Conservation (phyloP, 2,329 filamentous ascomycete species). For the Fusarium praegraminearum region DNA sequence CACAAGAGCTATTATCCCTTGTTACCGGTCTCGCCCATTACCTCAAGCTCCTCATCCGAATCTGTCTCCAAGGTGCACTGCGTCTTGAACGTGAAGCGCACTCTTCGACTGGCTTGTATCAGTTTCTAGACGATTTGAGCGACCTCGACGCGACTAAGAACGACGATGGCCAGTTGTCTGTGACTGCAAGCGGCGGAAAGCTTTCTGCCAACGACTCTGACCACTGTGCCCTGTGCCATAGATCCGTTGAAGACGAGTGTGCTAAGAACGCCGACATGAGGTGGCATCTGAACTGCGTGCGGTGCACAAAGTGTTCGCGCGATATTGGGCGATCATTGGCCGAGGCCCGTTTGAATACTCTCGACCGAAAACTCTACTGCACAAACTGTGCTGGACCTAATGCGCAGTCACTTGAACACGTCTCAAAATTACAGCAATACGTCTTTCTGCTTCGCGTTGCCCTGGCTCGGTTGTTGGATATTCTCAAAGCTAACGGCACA, state of each 20-base stretch:
- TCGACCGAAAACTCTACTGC: conserved; percentile 79
- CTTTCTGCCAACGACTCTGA: conserved; percentile 84
- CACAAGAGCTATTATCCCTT: conserved; percentile 95
- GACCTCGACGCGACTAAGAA: conserved; percentile 83
- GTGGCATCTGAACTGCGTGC: conserved; percentile 87
- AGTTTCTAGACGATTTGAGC: conserved; percentile 85
- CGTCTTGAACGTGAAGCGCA: conserved; percentile 88
- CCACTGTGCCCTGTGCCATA: conserved; percentile 82
- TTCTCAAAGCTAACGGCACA: conserved; percentile 84
- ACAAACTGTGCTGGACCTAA: conserved; percentile 70
- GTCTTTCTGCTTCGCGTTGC: conserved; percentile 93
- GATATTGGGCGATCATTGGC: conserved; percentile 76
- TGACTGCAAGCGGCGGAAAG: conserved; percentile 72
- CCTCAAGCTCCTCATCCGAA: conserved; percentile 95
- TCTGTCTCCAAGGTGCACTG: conserved; percentile 92
- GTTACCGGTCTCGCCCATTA: conserved; percentile 98
- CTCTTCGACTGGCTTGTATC: conserved; percentile 79
- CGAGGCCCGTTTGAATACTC: conserved; percentile 78
- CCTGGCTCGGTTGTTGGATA: conserved; percentile 87
- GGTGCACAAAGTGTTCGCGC: conserved; percentile 73
- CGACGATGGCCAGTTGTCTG: conserved; percentile 75
- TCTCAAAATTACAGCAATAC: conserved; percentile 93
- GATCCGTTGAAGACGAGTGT: conserved; percentile 96
- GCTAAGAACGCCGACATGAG: conserved; percentile 78
- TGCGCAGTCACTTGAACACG: conserved; percentile 71